Percentiles rank a stretch among this genome's conserved stretches.
Evolutionary conservation across 2,329 filamentous ascomycete genomes (phyloP).

Genomic region (Beauveria medogensis): DNA sequence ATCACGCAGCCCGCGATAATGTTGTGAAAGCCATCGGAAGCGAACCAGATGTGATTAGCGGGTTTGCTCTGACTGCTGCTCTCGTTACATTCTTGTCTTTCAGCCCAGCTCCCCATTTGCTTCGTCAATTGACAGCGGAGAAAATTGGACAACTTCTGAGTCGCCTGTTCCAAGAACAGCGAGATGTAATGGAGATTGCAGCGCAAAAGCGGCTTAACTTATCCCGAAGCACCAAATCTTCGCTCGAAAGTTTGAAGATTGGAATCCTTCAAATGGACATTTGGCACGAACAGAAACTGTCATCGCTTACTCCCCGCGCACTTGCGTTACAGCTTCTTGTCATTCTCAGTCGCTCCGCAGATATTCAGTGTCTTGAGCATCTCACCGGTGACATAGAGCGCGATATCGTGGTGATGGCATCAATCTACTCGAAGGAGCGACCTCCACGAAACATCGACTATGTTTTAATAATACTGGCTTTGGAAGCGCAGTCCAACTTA

Average conservation of each 20-base stretch:
- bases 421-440: slow-evolving; percentile 15
- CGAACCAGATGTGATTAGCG: slow-evolving; percentile 52
- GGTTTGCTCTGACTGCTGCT: slow-evolving; percentile 57
- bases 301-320: slow-evolving; percentile 51
- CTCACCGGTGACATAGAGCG: slow-evolving; percentile 22
- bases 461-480: slow-evolving; percentile 33
- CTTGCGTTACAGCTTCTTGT: slow-evolving; percentile 53
- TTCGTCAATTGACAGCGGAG: slow-evolving; percentile 48
- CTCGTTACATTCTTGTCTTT: slow-evolving; percentile 54
- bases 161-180: slow-evolving; percentile 42
- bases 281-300: slow-evolving; percentile 49
- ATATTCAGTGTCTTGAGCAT: slow-evolving; percentile 13
- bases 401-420: slow-evolving; percentile 20
- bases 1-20: slow-evolving; percentile 62
- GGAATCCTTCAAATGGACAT: slow-evolving; percentile 44
- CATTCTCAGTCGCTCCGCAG: slow-evolving; percentile 6
- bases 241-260: slow-evolving; percentile 46
- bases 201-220: slow-evolving; percentile 61
- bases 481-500: slow-evolving; percentile 27
- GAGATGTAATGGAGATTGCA: slow-evolving; percentile 52
- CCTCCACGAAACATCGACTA: slow-evolving; percentile 28
- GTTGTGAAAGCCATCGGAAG: slow-evolving; percentile 55
- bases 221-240: slow-evolving; percentile 53
- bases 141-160: slow-evolving; percentile 47
- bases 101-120: slow-evolving; percentile 50